Percentiles rank a stretch among this genome's conserved stretches.
These are phyloP conservation scores for Tilletia indica DNA, from an alignment of 1,284 basidiomycete species.

Conservation along the genomic window DNA sequence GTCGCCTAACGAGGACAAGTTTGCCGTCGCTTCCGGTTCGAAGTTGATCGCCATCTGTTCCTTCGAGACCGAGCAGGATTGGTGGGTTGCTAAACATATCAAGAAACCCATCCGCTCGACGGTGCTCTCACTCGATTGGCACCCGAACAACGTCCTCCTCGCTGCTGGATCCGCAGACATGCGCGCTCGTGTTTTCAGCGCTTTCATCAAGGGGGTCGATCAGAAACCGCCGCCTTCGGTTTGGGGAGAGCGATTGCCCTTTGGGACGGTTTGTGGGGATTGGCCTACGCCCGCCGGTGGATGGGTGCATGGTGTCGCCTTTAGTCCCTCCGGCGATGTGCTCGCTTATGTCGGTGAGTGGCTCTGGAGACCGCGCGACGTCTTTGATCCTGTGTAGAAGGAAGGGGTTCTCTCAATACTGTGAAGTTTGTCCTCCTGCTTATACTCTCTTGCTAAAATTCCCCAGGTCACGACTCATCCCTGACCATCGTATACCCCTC, in stretches of 20 bases:
- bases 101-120: conserved; percentile 96
- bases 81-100: conserved; percentile 97
- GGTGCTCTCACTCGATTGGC: conserved; percentile 91
- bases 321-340: conserved; percentile 88
- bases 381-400: not conserved
- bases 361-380: not conserved
- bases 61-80: conserved; percentile 69
- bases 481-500: conserved; percentile 52
- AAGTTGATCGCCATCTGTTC: conserved; percentile 61
- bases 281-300: conserved; percentile 83
- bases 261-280: conserved; percentile 96
- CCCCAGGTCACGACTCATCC: conserved; percentile 44
- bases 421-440: no score
- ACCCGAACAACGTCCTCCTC: conserved; percentile 92
- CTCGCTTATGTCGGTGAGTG: conserved; percentile 85
- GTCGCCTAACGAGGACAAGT: conserved; percentile 97
- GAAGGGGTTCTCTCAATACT: not conserved
- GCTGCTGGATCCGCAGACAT: conserved; percentile 92
- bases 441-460: no score
- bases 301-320: conserved; percentile 94
- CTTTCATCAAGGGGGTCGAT: conserved; percentile 99
- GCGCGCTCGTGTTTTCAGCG: conserved; percentile 95
- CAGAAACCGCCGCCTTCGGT: conserved; percentile 80
- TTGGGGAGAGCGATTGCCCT: conserved; percentile 96
- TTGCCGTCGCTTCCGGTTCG: conserved; percentile 95